These are phyloP conservation scores for Aspergillus haitiensis DNA, from an alignment of 495 filamentous ascomycete genomes.

Conservation along the genomic window DNA sequence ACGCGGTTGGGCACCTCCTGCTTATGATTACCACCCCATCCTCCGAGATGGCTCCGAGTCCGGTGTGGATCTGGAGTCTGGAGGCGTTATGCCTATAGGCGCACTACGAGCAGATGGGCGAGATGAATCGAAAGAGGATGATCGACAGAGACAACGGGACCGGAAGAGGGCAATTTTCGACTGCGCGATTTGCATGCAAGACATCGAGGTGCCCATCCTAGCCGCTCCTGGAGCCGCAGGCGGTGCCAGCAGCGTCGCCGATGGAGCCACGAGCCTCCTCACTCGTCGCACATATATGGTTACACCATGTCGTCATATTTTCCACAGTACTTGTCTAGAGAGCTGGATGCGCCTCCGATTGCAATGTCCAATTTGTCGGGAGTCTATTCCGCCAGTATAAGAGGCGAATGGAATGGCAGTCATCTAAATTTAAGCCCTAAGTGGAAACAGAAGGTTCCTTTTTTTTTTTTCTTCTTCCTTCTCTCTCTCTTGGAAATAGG, in stretches of 20 bases:
- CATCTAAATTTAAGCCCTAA: too few relatives aligned
- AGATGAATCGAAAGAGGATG: constrained; percentile 43
- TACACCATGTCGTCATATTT: constrained; percentile 94
- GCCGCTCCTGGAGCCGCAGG: constrained; percentile 51
- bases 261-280: constrained; percentile 68
- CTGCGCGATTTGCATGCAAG: constrained; percentile 92
- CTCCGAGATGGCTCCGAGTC: constrained; percentile 60
- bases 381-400: constrained; percentile 80
- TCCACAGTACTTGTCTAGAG: constrained; percentile 89
- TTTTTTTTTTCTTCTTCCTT: too few relatives aligned
- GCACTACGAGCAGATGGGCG: constrained; percentile 47
- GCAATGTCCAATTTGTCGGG: constrained; percentile 94
- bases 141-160: constrained; percentile 39
- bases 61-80: constrained; percentile 69
- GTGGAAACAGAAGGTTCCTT: too few relatives aligned
- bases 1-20: constrained; percentile 70
- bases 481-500: too few relatives aligned
- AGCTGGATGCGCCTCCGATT: constrained; percentile 93
- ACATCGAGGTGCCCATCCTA: constrained; percentile 83
- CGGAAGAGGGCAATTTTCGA: constrained; percentile 69
- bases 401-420: neutral
- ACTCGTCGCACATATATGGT: constrained; percentile 89
- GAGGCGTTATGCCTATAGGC: constrained; percentile 70
- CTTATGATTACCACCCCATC: constrained; percentile 94
- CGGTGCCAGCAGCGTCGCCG: constrained; percentile 47